Evolutionary conservation across 805 yeast species (phyloP).

Genomic region (Metschnikowia aberdeeniae): DNA sequence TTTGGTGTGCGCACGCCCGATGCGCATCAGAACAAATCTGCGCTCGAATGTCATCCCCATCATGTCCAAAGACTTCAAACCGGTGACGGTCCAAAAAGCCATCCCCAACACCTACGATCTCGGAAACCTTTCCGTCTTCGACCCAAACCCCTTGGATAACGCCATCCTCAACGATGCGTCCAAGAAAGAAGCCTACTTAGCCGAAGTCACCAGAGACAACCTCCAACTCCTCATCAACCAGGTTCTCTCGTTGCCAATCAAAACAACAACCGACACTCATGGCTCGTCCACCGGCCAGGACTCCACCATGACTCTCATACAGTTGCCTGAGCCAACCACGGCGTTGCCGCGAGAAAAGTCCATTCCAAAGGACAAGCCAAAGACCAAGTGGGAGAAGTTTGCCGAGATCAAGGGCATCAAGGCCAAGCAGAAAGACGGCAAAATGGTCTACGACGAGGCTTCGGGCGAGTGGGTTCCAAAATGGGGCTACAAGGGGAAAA

Average conservation of each 20-base stretch:
- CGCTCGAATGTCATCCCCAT: not conserved
- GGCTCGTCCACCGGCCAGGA: constrained; percentile 57
- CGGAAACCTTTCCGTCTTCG: constrained; percentile 88
- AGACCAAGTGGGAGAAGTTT: constrained; percentile 94
- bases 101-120: constrained; percentile 87
- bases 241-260: constrained; percentile 82
- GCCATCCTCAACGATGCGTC: constrained; percentile 50
- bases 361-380: constrained; percentile 86
- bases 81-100: constrained; percentile 85
- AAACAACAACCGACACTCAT: constrained; percentile 74
- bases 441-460: constrained; percentile 84
- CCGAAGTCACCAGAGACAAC: constrained; percentile 77
- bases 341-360: constrained; percentile 92
- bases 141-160: constrained; percentile 78
- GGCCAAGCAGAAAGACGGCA: constrained; percentile 85
- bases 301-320: constrained; percentile 76
- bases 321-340: constrained; percentile 79
- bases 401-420: constrained; percentile 94
- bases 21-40: constrained; percentile 16
- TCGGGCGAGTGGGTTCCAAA: constrained; percentile 94
- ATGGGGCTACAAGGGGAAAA: constrained; percentile 96
- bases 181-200: constrained; percentile 60
- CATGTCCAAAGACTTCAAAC: constrained; percentile 41
- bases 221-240: constrained; percentile 90
- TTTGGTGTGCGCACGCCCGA: constrained; percentile 10